Base-by-base conservation (phyloP, 495 filamentous ascomycete genomes). In the Gamarada debralockiae region DNA sequence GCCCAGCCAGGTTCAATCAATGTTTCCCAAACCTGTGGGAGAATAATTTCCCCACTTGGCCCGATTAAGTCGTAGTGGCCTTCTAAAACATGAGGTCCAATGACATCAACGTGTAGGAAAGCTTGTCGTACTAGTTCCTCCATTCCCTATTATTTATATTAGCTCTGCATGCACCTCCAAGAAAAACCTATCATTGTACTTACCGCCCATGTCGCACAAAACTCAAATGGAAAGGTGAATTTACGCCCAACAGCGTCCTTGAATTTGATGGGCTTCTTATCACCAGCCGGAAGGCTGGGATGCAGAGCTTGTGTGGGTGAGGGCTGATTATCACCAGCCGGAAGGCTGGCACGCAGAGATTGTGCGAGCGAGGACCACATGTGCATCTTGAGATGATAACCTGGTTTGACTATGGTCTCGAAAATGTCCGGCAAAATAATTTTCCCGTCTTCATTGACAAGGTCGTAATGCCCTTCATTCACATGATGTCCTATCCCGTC, bases 291-390 rank as follows among this genome's bases (percentile, higher is more conserved):
- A n/a, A n/a, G n/a, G n/a, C n/a, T n/a, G n/a, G n/a, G n/a, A n/a
- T n/a, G n/a, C n/a, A n/a, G n/a, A n/a, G n/a, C n/a, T n/a, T n/a
- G n/a, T n/a, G n/a, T n/a, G n/a, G n/a, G n/a, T n/a, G n/a, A n/a
- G n/a, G n/a, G n/a, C n/a, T n/a, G n/a, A n/a, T n/a, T n/a, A n/a
- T n/a, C n/a, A n/a, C n/a, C n/a, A n/a, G n/a, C n/a, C n/a, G n/a
- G n/a, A n/a, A n/a, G n/a, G n/a, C n/a, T n/a, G n/a, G n/a, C n/a
- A n/a, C n/a, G n/a, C n/a, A n/a, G n/a, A n/a, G n/a, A n/a, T n/a
- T n/a, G n/a, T n/a, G n/a, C n/a, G n/a, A 10, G 79, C 75, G 96
- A 86, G 4, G 92, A 91, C 92, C 92, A 97, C 90, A 96, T 93
- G 57, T 95, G 88, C 92, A 96, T 96, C 2, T 84, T 91, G 60